A percentile compares a stretch with the other conserved stretches of the same genome.
These are phyloP conservation scores for Plasmodium berghei DNA, from an alignment of 169 alveolate species.

Conservation along the genomic window DNA sequence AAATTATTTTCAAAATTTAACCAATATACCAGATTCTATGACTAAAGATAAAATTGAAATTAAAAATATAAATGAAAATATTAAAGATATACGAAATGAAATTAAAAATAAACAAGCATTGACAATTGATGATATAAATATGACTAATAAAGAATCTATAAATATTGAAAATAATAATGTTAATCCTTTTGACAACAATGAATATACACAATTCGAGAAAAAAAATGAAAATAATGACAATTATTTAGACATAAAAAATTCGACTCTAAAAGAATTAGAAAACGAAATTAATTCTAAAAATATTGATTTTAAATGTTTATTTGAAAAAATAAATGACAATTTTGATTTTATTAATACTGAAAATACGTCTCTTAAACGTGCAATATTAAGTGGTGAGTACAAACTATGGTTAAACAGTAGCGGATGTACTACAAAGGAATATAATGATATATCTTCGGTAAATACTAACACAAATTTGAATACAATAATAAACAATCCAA, in stretches of 20 bases:
- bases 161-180: neutral
- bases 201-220: neutral
- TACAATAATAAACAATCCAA: neutral
- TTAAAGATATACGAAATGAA: slow-evolving; percentile 8
- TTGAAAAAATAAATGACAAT: slow-evolving; percentile 33
- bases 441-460: too few species aligned
- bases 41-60: neutral
- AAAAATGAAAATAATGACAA: neutral
- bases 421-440: too few species aligned
- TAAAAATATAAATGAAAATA: slow-evolving; percentile 1
- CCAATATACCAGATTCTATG: neutral
- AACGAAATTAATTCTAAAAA: neutral
- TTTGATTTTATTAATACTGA: slow-evolving; percentile 13
- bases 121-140: neutral
- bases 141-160: neutral
- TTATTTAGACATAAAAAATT: slow-evolving; percentile 4
- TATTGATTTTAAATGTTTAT: slow-evolving; percentile 40
- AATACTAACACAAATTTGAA: neutral
- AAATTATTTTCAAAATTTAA: neutral
- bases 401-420: neutral
- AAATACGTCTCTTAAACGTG: neutral
- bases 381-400: slow-evolving; percentile 13
- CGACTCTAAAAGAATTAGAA: slow-evolving; percentile 27
- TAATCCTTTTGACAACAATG: neutral
- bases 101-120: neutral